These are phyloP conservation scores for Saccharomyces hybrid DNA, from an alignment of 1,139 yeast genomes.

Conservation along the genomic window DNA sequence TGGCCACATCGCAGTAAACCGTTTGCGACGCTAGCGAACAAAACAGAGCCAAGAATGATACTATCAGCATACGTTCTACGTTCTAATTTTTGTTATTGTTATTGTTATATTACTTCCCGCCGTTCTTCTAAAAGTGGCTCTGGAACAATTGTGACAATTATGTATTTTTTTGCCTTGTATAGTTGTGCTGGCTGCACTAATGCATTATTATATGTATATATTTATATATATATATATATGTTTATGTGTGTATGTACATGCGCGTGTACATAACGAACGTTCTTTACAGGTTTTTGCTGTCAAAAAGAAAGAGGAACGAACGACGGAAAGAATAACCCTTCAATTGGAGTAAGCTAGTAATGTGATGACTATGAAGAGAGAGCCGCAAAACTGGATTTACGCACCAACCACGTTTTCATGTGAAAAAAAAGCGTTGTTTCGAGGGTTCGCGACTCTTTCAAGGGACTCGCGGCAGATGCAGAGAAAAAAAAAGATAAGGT, in stretches of 20 bases:
- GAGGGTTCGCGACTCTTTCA: not conserved
- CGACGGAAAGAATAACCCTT: not conserved
- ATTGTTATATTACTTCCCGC: not conserved
- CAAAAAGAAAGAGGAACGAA: not conserved
- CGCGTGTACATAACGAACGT: not conserved
- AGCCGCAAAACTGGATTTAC: slow-evolving; percentile 1
- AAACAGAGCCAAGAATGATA: not conserved
- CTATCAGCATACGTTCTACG: not conserved
- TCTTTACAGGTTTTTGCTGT: not conserved
- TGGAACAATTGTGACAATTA: no score
- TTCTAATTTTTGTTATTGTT: not conserved
- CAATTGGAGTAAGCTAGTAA: not conserved
- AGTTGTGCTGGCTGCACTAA: no score
- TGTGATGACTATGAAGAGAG: not conserved
- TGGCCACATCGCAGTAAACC: slow-evolving; percentile 39
- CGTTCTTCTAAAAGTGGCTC: no score
- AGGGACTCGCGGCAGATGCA: not conserved
- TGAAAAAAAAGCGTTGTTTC: not conserved
- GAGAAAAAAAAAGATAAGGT: not conserved
- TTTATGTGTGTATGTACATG: not conserved
- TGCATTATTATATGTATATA: no score
- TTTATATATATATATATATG: no score
- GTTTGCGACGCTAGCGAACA: slow-evolving; percentile 1
- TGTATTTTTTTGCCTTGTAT: no score
- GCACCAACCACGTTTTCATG: not conserved